Base-by-base conservation (phyloP, 352 stramenopile genomes). In the Phytophthora foliorum region DNA sequence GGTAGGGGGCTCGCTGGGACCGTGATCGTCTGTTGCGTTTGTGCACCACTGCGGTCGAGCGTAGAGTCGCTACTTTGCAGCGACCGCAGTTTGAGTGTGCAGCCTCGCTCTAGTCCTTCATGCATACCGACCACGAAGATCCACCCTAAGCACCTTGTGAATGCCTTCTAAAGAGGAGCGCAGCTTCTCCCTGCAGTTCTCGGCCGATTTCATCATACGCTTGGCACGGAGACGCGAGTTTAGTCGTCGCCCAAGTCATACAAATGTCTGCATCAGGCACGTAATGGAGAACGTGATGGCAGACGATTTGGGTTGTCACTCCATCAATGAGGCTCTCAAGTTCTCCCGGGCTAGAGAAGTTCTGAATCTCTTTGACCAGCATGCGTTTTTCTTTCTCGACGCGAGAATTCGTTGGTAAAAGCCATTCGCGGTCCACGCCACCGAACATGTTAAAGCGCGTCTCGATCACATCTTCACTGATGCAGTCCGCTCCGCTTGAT, bases 161-260 rank as follows among this genome's bases (percentile, higher is more conserved):
- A n/a, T n/a, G n/a, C n/a, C n/a, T n/a, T n/a, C n/a, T n/a, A n/a
- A 41, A 41, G 34, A 17, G 14, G 14, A 14, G 34, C 10, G 17
- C 34, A 41, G 14, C 14, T 41, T 41, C 10, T 41, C 13, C 14
- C 34, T 41, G 1, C n/a, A n/a, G n/a, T n/a, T n/a, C n/a, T 41
- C 34, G 14, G 13, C 34, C 10, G 34, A 45, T 45, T 45, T 16
- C 34, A 45, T 0, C 16, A 24, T 24, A 9, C 11, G n/a, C 38
- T 22, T 17, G 0, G 38, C 38, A 45, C 24, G 52, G 34, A 59
- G 52, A 59, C 36, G 52, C 53, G 36, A 60, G 16, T 34, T 41
- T 21, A 10, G 24, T 51, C 10, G 36, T 41, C 25, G 16, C 24
- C 29, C 29, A 19, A 14, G 10, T n/a, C 25, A 11, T 25, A 25